Conservation (phyloP, 1,284 basidiomycete species). For the Thelephora terrestris region DNA sequence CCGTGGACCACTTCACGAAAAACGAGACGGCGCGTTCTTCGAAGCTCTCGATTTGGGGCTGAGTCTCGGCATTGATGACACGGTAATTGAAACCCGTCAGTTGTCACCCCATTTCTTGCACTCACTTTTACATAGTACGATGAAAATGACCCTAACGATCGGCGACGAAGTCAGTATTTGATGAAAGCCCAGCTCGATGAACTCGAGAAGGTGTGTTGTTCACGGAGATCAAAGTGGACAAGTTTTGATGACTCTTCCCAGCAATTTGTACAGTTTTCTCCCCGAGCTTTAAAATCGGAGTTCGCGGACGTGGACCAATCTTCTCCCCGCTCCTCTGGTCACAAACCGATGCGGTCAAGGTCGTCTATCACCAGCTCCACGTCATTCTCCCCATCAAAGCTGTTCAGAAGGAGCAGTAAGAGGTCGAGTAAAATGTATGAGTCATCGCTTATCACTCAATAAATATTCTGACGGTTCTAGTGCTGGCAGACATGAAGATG, state of each 20-base stretch:
- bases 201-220: constrained; percentile 50
- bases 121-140: constrained; percentile 41
- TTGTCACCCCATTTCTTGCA: no score
- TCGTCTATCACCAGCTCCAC: not conserved
- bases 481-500: constrained; percentile 10
- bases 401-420: not conserved
- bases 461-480: constrained; percentile 7
- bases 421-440: not conserved
- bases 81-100: constrained; percentile 7
- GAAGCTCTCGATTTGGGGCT: constrained; percentile 63
- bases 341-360: not conserved
- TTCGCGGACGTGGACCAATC: constrained; percentile 32
- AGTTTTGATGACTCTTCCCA: constrained; percentile 17
- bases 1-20: constrained; percentile 44
- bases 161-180: constrained; percentile 57
- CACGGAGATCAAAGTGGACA: not conserved
- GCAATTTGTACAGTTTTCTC: constrained; percentile 63
- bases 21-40: constrained; percentile 57
- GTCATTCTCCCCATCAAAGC: not conserved
- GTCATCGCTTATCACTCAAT: constrained; percentile 5
- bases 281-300: constrained; percentile 42
- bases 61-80: constrained; percentile 21
- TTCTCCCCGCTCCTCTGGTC: constrained; percentile 12
- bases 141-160: constrained; percentile 57
- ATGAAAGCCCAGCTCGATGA: constrained; percentile 65